These are phyloP conservation scores for Mycena belliarum DNA, from an alignment of 768 basidiomycete species.

Conservation along the genomic window DNA sequence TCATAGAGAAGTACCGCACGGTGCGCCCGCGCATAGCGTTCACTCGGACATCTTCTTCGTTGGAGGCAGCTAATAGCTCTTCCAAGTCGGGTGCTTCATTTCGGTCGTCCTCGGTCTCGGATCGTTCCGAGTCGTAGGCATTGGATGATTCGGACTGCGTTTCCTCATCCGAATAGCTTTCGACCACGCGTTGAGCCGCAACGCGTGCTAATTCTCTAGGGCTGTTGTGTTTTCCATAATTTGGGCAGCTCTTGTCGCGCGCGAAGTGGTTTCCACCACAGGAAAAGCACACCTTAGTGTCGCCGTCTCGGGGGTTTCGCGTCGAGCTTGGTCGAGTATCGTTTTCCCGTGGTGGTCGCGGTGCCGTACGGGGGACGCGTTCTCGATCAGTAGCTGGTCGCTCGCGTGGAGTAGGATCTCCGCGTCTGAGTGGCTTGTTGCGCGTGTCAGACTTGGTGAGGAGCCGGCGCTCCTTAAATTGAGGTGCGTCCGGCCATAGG, in stretches of 20 bases:
- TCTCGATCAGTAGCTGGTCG: no score
- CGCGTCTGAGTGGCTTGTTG: no score
- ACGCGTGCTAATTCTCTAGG: not conserved
- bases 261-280: conserved; percentile 2
- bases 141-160: not conserved
- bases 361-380: no score
- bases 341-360: no score
- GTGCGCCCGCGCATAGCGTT: not conserved
- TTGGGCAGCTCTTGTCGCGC: not conserved
- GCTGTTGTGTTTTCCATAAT: not conserved
- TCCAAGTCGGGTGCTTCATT: not conserved
- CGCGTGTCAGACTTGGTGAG: no score
- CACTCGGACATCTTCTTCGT: not conserved
- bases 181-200: not conserved
- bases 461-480: no score
- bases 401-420: no score
- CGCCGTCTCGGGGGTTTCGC: not conserved
- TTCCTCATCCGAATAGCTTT: conserved; percentile 1
- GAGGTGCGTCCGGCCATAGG: no score
- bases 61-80: not conserved
- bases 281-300: not conserved
- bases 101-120: not conserved
- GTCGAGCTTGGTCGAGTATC: no score
- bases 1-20: not conserved
- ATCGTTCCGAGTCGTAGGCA: not conserved